Percentiles rank a stretch among this genome's conserved stretches.
These are phyloP conservation scores for Fraxinus albicans DNA, from an alignment of 305 asterid species.

Conservation along the genomic window DNA sequence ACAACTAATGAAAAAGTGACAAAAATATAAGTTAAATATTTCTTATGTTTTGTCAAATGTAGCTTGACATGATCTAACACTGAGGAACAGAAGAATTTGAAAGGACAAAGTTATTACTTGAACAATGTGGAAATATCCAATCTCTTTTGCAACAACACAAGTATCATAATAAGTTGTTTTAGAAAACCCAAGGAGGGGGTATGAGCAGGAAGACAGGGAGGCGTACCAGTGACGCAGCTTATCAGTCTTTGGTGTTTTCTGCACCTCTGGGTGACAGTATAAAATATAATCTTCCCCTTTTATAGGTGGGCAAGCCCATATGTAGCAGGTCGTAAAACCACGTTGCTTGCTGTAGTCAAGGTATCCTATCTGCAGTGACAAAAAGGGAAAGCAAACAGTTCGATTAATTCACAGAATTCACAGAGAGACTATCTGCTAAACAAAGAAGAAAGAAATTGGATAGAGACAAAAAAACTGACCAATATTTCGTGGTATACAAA, in stretches of 20 bases:
- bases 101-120: background rate
- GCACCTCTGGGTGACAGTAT: slow-evolving; percentile 75
- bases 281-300: slow-evolving; percentile 77
- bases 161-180: slow-evolving; percentile 1
- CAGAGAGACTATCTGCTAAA: slow-evolving; percentile 15
- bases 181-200: background rate
- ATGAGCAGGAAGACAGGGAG: slow-evolving; percentile 1
- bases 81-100: background rate
- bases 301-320: slow-evolving; percentile 85
- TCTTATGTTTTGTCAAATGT: background rate
- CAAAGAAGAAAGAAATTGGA: background rate
- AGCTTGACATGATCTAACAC: background rate
- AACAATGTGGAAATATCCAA: background rate
- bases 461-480: slow-evolving; percentile 30
- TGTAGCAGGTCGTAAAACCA: slow-evolving; percentile 68
- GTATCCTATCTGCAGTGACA: slow-evolving; percentile 63
- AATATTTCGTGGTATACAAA: slow-evolving; percentile 73
- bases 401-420: slow-evolving; percentile 18
- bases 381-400: slow-evolving; percentile 10
- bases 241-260: slow-evolving; percentile 58
- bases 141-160: background rate
- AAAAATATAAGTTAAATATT: background rate
- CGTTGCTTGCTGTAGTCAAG: slow-evolving; percentile 73
- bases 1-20: background rate
- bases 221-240: slow-evolving; percentile 64